Evolutionary conservation across 768 basidiomycete species (phyloP), one percentile per base, ranked within the genome.

Genomic region (Collybiopsis confluens): DNA sequence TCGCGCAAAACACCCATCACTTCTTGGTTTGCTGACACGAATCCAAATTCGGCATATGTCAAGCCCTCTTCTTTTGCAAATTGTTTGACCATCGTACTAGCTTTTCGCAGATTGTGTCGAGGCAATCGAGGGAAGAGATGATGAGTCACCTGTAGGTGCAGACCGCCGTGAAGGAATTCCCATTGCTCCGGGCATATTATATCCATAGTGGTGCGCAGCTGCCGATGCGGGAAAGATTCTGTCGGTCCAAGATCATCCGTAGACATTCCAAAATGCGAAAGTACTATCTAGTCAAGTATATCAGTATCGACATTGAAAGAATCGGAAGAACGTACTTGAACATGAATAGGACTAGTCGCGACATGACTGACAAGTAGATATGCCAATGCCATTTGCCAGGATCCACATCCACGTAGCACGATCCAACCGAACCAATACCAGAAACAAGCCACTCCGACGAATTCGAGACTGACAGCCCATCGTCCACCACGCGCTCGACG

Each of bases 251-350:
- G 75, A 65, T 98, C 96, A 8, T 76, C 87, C 2, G 94, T 95
- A 11, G 96, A 93, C 75, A 94, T 92, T 45, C 92, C 88, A 67
- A 95, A 99, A 73, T 99, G 97, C 7, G 97, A 99, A 24, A 98
- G 82, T 1, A 98, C 95, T 61, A 99, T 98, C 87, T 88, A 60
- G 16, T 23, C 27, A 28, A 10, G 41, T 43, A n/a, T 21, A 38
- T 45, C 6, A 46, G 38, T 27, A 2, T 42, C 43, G 9, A 47
- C 42, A 20, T 35, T 10, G 40, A 13, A 44, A 54, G 38, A 16
- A 52, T 42, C 33, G 11, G 3, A 53, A 33, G 26, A 4, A 13
- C 48, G 54, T 62, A 90, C 96, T 82, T 98, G 97, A 28, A 98
- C 82, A 64, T 99, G 97, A 21, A 99, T 76, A 4, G 97, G 97